Evolutionary conservation across 306 rosid species (phyloP).

Genomic region (Trifolium dubium): DNA sequence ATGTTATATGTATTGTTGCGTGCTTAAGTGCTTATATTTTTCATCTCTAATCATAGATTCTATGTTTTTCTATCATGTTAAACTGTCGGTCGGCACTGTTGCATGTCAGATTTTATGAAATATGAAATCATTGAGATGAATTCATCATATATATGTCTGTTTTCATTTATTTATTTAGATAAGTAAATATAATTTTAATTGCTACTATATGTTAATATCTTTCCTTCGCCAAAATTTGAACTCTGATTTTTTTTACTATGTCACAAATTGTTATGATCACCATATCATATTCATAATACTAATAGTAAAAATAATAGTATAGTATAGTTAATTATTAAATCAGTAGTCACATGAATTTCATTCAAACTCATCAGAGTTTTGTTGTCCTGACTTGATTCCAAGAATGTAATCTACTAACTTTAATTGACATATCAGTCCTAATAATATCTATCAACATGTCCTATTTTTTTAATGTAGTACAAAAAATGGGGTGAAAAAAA

Average conservation of each 20-base stretch:
- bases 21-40: background rate
- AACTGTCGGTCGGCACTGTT: constrained; percentile 19
- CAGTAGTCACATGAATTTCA: background rate
- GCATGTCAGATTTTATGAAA: constrained; percentile 30
- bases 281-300: too few relatives aligned
- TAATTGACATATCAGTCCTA: background rate
- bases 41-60: background rate
- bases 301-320: too few relatives aligned
- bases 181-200: too few relatives aligned
- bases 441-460: constrained; percentile 23
- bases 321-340: too few relatives aligned
- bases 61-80: constrained; percentile 31
- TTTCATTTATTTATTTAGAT: background rate
- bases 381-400: background rate
- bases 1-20: background rate
- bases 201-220: too few relatives aligned
- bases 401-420: background rate
- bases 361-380: background rate
- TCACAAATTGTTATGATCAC: too few relatives aligned
- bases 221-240: too few relatives aligned
- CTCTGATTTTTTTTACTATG: too few relatives aligned
- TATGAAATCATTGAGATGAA: constrained; percentile 2
- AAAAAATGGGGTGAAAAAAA: background rate
- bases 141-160: background rate
- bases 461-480: background rate